A percentile compares a stretch with the other conserved stretches of the same genome.
phyloP scores from a whole-genome alignment of 305 asterid species.

The Plantago lanceolata region DNA sequence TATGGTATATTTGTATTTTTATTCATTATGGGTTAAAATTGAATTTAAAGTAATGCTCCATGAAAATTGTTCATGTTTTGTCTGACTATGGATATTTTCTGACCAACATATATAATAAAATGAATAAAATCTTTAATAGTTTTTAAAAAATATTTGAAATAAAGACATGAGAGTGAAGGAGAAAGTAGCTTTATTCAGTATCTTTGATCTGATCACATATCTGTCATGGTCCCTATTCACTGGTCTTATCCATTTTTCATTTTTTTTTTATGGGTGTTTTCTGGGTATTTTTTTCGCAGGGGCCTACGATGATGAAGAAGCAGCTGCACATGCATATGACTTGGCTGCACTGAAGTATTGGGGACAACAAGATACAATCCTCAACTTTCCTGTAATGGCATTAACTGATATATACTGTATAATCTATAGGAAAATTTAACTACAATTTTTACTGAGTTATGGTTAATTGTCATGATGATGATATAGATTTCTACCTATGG shows the following conservation, averaged over 20 bases:
- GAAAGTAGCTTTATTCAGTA: slow-evolving; percentile 4
- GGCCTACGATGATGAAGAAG: slow-evolving; percentile 82
- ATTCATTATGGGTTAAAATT: too few relatives aligned
- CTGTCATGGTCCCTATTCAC: slow-evolving; percentile 21
- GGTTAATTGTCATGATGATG: neutral
- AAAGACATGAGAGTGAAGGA: neutral
- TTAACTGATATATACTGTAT: too few relatives aligned
- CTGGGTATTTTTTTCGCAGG: slow-evolving; percentile 36
- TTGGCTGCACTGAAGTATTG: slow-evolving; percentile 92
- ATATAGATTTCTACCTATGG: slow-evolving; percentile 48
- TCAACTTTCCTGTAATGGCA: slow-evolving; percentile 67
- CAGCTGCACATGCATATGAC: slow-evolving; percentile 97
- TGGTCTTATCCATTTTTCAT: slow-evolving; percentile 33
- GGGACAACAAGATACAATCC: slow-evolving; percentile 67
- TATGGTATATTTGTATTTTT: too few relatives aligned
- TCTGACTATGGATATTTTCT: slow-evolving; percentile 2
- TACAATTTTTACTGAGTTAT: neutral
- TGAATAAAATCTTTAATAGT: neutral
- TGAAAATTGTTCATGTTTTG: neutral
- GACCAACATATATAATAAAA: neutral
- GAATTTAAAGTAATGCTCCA: too few relatives aligned
- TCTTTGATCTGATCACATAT: slow-evolving; percentile 6
- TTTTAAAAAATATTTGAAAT: neutral
- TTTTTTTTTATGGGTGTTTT: neutral
- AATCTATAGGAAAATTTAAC: neutral